Evolutionary conservation across 257 asterid genomes (phyloP).

Genomic region (Capsicum chinense): DNA sequence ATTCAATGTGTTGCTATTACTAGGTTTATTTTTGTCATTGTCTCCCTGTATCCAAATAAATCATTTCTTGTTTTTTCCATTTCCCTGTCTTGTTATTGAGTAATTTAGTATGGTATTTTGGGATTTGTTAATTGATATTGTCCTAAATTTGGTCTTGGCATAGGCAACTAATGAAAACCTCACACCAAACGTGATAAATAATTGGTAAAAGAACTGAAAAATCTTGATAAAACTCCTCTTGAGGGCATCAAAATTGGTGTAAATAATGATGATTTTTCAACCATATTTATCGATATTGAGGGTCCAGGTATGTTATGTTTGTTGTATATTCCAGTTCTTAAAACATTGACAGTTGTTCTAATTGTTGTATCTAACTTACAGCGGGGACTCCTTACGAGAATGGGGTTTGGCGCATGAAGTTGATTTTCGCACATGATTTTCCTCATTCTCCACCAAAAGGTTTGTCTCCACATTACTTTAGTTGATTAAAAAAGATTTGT

Average conservation of each 20-base stretch:
- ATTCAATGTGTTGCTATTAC: neutral
- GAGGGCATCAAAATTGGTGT: conserved; percentile 96
- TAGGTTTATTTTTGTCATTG: neutral
- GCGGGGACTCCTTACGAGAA: conserved; percentile 98
- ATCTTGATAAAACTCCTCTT: conserved; percentile 91
- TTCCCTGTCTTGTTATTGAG: neutral
- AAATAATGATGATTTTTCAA: conserved; percentile 85
- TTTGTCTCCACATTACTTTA: conserved; percentile 34
- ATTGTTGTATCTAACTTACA: conserved; percentile 51
- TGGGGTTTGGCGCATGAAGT: conserved; percentile 88
- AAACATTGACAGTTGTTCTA: conserved; percentile 27
- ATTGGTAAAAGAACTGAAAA: conserved; percentile 92
- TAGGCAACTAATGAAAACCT: conserved; percentile 95
- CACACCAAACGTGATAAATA: conserved; percentile 91
- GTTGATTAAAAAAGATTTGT: too few species aligned
- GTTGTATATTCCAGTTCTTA: conserved; percentile 26
- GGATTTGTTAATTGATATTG: neutral
- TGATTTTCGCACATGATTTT: conserved; percentile 84
- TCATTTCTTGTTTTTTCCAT: neutral
- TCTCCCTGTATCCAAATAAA: neutral
- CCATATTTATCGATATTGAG: conserved; percentile 85
- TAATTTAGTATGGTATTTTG: neutral
- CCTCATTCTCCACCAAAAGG: conserved; percentile 97
- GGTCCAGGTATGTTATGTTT: conserved; percentile 74
- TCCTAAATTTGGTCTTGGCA: conserved; percentile 15